Evolutionary conservation across 139 green algal species (phyloP).

Genomic region (Chlamydomonas sphaeroides): DNA sequence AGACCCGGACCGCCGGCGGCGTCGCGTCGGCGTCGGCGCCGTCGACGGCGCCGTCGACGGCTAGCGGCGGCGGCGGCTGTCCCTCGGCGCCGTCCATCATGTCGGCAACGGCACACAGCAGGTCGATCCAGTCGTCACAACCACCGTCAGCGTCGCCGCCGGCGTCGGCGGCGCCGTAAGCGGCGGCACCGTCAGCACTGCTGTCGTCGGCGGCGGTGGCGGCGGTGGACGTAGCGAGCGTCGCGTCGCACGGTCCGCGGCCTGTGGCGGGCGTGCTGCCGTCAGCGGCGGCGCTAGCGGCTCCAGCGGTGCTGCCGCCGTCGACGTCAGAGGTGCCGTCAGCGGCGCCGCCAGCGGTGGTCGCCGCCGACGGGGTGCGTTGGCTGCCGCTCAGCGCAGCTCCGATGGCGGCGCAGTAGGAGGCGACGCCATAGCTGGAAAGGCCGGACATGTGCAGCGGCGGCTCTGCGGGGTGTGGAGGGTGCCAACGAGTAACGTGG

Average conservation of each 20-base stretch:
- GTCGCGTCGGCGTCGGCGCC: too few relatives aligned
- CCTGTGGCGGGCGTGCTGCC: too few relatives aligned
- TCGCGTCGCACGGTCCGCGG: background rate
- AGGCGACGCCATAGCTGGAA: conserved; percentile 2
- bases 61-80: too few relatives aligned
- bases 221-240: background rate
- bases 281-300: background rate
- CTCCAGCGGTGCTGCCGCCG: too few relatives aligned
- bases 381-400: too few relatives aligned
- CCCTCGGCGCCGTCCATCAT: conserved; percentile 6
- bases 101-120: conserved; percentile 20
- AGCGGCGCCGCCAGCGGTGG: background rate
- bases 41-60: too few relatives aligned
- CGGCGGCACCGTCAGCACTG: background rate
- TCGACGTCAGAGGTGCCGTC: background rate
- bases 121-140: conserved; percentile 15
- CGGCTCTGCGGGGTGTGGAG: background rate
- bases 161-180: background rate
- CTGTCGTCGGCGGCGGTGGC: background rate
- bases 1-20: too few relatives aligned
- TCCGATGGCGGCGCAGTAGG: conserved; percentile 19
- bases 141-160: background rate
- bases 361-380: too few relatives aligned
- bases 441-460: background rate
- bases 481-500: background rate